These are phyloP conservation scores for Didymella glomerata DNA, from an alignment of 2,329 filamentous ascomycete genomes.

Conservation along the genomic window DNA sequence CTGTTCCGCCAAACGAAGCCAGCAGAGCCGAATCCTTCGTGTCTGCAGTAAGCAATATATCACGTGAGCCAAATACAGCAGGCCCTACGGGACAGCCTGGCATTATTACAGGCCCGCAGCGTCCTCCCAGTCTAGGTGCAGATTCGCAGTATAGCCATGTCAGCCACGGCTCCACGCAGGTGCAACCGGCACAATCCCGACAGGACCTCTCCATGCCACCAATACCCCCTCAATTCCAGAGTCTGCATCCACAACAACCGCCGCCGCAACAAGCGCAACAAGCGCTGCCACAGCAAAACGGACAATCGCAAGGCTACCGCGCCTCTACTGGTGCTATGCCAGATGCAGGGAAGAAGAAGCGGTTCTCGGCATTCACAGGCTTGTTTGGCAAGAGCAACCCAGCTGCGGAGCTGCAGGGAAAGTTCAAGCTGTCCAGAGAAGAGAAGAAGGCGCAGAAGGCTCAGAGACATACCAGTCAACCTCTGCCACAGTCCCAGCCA, in stretches of 20 bases:
- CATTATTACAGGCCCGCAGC: conserved; percentile 25
- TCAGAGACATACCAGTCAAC: conserved; percentile 35
- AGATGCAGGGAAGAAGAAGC: conserved; percentile 53
- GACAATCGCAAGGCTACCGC: conserved; percentile 26
- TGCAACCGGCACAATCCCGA: conserved; percentile 41
- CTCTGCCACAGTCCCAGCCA: conserved; percentile 16
- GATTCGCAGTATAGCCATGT: conserved; percentile 43
- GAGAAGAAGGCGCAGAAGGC: conserved; percentile 48
- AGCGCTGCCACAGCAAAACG: conserved; percentile 18
- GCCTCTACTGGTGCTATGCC: conserved; percentile 27
- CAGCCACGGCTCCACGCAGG: conserved; percentile 41
- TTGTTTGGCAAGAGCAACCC: conserved; percentile 54
- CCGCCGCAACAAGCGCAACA: conserved; percentile 14
- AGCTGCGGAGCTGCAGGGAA: conserved; percentile 35
- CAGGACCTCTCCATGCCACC: conserved; percentile 39
- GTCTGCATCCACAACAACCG: conserved; percentile 26
- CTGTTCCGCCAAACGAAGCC: neutral
- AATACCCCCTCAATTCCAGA: conserved; percentile 33
- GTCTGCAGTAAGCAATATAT: conserved; percentile 36
- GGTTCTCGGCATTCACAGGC: conserved; percentile 56
- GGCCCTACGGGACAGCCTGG: conserved; percentile 30
- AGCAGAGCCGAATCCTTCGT: conserved; percentile 13
- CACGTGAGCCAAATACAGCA: conserved; percentile 28
- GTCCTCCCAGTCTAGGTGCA: conserved; percentile 38
- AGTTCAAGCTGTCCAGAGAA: conserved; percentile 50